Percentiles rank a stretch among this genome's conserved stretches.
Evolutionary conservation across 2,329 filamentous ascomycete genomes (phyloP).

Genomic region (Fusarium musae): DNA sequence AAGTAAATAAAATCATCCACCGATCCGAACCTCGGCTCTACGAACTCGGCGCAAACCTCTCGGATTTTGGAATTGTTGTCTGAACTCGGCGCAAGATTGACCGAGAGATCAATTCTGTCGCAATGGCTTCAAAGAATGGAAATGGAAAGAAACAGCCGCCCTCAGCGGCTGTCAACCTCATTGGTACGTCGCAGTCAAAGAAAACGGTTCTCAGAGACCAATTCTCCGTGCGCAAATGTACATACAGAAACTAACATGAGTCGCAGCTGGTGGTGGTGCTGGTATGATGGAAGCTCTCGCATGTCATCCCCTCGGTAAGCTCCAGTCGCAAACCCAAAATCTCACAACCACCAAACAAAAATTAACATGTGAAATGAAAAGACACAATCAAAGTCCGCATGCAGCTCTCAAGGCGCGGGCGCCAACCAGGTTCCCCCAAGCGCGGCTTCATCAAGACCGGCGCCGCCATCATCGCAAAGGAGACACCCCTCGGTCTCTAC

Average conservation of each 20-base stretch:
- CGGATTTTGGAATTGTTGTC: background rate
- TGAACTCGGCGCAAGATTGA: conserved; percentile 2
- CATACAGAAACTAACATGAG: conserved; percentile 25
- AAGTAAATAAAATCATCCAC: conserved; percentile 20
- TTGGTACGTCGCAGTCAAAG: conserved; percentile 68
- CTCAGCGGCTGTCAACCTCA: conserved; percentile 88
- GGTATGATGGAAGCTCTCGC: conserved; percentile 99
- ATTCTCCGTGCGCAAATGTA: background rate
- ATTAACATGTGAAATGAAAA: conserved; percentile 46
- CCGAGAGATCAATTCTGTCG: conserved; percentile 13
- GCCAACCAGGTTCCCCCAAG: conserved; percentile 83
- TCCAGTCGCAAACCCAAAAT: conserved; percentile 7
- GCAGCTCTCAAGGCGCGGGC: conserved; percentile 91
- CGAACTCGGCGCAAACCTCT: conserved; percentile 24
- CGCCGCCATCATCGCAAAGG: conserved; percentile 84
- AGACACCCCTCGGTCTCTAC: conserved; percentile 93
- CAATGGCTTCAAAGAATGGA: conserved; percentile 49
- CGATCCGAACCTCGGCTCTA: conserved; percentile 39
- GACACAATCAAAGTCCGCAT: conserved; percentile 99
- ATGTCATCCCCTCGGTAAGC: conserved; percentile 89
- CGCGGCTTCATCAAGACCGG: conserved; percentile 91
- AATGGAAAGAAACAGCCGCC: conserved; percentile 75
- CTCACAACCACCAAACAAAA: background rate
- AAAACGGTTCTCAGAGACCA: background rate
- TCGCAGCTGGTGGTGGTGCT: conserved; percentile 88